Base-by-base conservation (phyloP, 331 rosid genomes). In the Cydonia oblonga region DNA sequence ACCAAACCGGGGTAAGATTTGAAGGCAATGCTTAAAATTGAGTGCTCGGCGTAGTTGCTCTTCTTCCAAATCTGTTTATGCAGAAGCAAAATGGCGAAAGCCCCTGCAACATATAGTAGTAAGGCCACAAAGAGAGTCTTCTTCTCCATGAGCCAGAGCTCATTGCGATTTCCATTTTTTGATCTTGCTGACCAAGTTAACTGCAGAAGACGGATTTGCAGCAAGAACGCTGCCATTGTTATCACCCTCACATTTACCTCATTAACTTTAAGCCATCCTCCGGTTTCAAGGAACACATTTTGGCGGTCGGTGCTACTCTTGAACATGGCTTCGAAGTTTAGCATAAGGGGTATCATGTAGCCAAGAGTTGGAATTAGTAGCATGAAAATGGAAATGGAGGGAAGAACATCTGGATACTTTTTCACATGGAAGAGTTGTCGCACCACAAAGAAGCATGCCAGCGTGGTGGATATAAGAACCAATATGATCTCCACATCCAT, bases 251-350 rank as follows among this genome's bases (percentile, higher is more conserved):
- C 76, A 33, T 66, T 56, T 42, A 82, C 79, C 71, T 83, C 88
- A 72, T 82, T 81, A 11, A 79, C 81, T 76, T 81, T 82, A 72
- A 85, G 75, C 96, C 97, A 84, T 7, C 85, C 83, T 26, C 70
- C 81, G 53, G 66, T 52, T 61, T 75, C 86, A 64, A 82, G 72
- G 18, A 81, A 64, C 8, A 44, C 15, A 25, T 67, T 66, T 67
- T 70, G 76, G 64, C n/a, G 59, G 42, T 69, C 40, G 19, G 38
- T 60, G 69, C 67, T 74, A 68, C 30, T 75, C 49, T 53, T 19
- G 69, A 88, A 78, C 68, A 87, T 74, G 56, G 90, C 90, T 76
- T 85, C 87, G 20, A 90, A 85, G 81, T 85, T 86, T 7, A 88
- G 75, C 59, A 91, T 75, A 30, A 90, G 92, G 9, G 89, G 89